These are phyloP conservation scores for Microbotryum intermedium DNA, from an alignment of 1,284 basidiomycete genomes.

Conservation along the genomic window DNA sequence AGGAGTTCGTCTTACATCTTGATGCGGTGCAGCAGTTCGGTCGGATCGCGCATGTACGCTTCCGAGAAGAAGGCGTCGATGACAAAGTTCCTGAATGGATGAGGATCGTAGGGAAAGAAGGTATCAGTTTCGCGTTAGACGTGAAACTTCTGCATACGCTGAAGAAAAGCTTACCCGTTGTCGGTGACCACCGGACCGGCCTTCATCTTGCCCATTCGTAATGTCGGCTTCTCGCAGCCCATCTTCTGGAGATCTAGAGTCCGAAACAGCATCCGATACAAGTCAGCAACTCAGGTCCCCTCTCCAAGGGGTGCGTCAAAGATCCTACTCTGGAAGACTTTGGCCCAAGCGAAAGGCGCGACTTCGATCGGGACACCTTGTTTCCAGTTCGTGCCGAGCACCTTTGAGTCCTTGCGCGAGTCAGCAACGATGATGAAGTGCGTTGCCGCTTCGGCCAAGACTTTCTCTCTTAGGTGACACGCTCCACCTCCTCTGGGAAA, in stretches of 20 bases:
- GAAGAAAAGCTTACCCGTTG: conserved; percentile 51
- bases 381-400: conserved; percentile 73
- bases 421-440: conserved; percentile 93
- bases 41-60: conserved; percentile 61
- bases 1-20: conserved; percentile 29
- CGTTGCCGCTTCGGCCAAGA: conserved; percentile 84
- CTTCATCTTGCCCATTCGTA: conserved; percentile 64
- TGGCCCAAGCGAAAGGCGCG: conserved; percentile 88
- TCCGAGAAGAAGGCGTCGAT: conserved; percentile 81
- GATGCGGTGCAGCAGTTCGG: conserved; percentile 39
- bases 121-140: not conserved
- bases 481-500: conserved; percentile 68
- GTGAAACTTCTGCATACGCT: not conserved
- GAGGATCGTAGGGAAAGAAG: not conserved
- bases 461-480: conserved; percentile 89
- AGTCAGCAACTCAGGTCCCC: not conserved
- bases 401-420: conserved; percentile 75
- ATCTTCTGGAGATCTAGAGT: conserved; percentile 47
- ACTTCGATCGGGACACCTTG: conserved; percentile 94
- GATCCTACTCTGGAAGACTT: conserved; percentile 43
- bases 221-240: conserved; percentile 49
- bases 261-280: not conserved
- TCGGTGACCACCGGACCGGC: conserved; percentile 85
- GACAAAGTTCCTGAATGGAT: conserved; percentile 64
- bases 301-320: not conserved